Evolutionary conservation across 768 basidiomycete species (phyloP), one percentile per base, ranked within the genome.

Genomic region (Suillus fuscotomentosus): DNA sequence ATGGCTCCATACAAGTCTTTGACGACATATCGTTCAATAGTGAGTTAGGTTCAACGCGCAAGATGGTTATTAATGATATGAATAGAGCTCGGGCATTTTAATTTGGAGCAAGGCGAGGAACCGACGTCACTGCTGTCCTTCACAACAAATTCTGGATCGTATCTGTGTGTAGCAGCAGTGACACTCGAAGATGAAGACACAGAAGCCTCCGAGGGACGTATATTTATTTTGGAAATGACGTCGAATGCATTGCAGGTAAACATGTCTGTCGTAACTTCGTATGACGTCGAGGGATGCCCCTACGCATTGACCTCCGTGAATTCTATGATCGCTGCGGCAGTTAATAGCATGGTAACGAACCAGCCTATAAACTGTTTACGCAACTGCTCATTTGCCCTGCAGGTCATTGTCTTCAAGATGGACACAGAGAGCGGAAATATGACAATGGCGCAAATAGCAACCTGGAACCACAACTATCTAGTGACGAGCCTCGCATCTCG

Each of bases 391-490:
- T n/a, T 38, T 62, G 8, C 6, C 48, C 31, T 67, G 50, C 65
- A 86, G 84, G 78, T 90, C n/a, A 68, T 82, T 55, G 72, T 84
- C 38, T 85, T 77, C 65, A 72, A 77, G 7, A 72, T 86, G 3
- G 78, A 81, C 50, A 72, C 66, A 57, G 68, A 79, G n/a, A 70
- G 73, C 11, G 69, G 70, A 42, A 68, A 78, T 17, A 68, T 77
- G 41, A 67, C 73, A 1, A 75, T 78, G 67, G 70, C 71, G 6
- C 78, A 79, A 38, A 68, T 86, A 8, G 73, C 84, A 0, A 79
- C 84, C 45, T 95, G 93, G 89, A 88, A 90, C 67, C 91, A 94
- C 72, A 94, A 92, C 62, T 95, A 95, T 76, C 66, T 91, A 63
- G 86, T 95, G 36, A 86, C 84, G 5, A 87, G 85, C 62, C 76